A percentile compares a stretch with the other conserved stretches of the same genome.
phyloP scores from a whole-genome alignment of 2,329 filamentous ascomycete genomes.

The Scleromitrula shiraiana region DNA sequence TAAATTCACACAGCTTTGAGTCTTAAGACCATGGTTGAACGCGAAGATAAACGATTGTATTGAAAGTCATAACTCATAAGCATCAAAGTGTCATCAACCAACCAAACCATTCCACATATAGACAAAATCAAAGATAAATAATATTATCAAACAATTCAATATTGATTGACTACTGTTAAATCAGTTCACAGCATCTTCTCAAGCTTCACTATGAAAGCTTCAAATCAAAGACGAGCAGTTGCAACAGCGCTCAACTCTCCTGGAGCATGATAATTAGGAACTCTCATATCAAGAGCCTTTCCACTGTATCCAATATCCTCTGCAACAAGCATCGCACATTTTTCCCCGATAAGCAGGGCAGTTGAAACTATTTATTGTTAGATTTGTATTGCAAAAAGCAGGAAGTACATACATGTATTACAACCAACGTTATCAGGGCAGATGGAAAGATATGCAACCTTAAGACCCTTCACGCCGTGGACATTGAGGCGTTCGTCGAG shows the following conservation, averaged over 20 bases:
- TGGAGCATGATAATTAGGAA: conserved; percentile 52
- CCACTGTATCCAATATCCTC: conserved; percentile 41
- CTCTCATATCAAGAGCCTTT: conserved; percentile 67
- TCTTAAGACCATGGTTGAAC: too few relatives aligned
- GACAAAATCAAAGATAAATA: too few relatives aligned
- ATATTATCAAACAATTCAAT: neutral
- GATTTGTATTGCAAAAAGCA: conserved; percentile 1
- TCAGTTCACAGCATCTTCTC: too few relatives aligned
- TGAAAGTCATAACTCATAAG: too few relatives aligned
- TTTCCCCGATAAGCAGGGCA: conserved; percentile 36
- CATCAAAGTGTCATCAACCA: too few relatives aligned
- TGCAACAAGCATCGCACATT: conserved; percentile 34
- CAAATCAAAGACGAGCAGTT: conserved; percentile 7
- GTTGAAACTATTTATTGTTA: conserved; percentile 48
- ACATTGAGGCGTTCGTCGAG: conserved; percentile 34
- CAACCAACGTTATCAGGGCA: conserved; percentile 34
- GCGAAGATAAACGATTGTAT: too few relatives aligned
- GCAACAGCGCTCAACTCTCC: conserved; percentile 32
- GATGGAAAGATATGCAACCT: conserved; percentile 36
- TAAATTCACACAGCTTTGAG: too few relatives aligned
- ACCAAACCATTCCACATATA: neutral
- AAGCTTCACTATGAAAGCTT: neutral
- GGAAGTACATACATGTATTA: conserved; percentile 31
- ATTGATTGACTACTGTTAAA: too few relatives aligned
- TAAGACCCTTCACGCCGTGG: conserved; percentile 34